Percentiles rank a stretch among this genome's conserved stretches.
These are phyloP conservation scores for Cystofilobasidium macerans DNA, from an alignment of 768 basidiomycete genomes.

Conservation along the genomic window DNA sequence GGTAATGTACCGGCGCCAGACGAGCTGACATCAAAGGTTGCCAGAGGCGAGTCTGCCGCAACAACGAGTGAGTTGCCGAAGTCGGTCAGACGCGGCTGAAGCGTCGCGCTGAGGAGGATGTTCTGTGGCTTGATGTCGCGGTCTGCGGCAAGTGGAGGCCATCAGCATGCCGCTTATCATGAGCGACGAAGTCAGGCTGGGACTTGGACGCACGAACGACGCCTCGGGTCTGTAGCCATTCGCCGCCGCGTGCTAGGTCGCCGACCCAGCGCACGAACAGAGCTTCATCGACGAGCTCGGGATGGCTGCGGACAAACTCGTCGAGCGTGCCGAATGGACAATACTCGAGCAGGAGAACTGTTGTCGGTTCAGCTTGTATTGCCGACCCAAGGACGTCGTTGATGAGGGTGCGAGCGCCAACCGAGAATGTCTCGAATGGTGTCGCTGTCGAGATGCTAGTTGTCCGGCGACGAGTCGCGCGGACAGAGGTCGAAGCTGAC, in stretches of 20 bases:
- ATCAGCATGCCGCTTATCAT: not conserved
- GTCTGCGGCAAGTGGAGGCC: constrained; percentile 4
- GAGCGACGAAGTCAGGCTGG: not conserved
- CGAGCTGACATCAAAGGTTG: constrained; percentile 34
- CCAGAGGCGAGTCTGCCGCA: constrained; percentile 29
- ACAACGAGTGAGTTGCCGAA: constrained; percentile 41
- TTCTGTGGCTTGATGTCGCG: constrained; percentile 42
- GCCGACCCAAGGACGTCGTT: not conserved
- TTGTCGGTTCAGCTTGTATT: not conserved
- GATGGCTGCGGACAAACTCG: constrained; percentile 32
- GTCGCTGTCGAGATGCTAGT: not conserved
- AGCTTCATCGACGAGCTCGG: constrained; percentile 30
- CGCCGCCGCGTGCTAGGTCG: constrained; percentile 35
- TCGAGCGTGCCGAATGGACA: constrained; percentile 34
- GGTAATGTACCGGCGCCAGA: constrained; percentile 40
- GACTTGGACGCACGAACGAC: constrained; percentile 38
- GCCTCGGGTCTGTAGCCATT: constrained; percentile 38
- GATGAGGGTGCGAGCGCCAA: not conserved
- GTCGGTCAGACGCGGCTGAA: constrained; percentile 38
- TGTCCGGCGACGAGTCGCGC: not conserved
- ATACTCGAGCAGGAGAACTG: constrained; percentile 35
- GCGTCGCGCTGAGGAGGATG: constrained; percentile 28
- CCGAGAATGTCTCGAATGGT: not conserved
- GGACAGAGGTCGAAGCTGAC: not conserved
- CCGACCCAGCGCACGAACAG: constrained; percentile 37